Evolutionary conservation across 176 grass and related monocot genomes (phyloP), one percentile per base, ranked within the genome.

Genomic region (Ampelocalamus luodianensis): DNA sequence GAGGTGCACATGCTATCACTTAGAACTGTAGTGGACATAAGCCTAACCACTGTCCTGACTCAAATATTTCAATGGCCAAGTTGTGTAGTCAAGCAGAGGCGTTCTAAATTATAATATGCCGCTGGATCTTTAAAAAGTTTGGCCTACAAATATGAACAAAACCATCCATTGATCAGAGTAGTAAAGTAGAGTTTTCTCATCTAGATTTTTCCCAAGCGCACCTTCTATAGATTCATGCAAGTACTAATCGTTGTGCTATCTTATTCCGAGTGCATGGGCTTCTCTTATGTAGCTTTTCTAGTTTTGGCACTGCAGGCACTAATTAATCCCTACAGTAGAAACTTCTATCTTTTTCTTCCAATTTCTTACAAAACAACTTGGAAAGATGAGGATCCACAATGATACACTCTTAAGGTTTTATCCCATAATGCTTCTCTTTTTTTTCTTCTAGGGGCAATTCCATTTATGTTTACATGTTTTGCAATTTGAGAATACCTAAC

Each of bases 191-290:
- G 10, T 4, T 49, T 78, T 59, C 24, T 81, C 32, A 54, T 64
- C 58, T 90, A 78, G 88, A 86, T 82, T 77, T 81, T 90, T 40
- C 23, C 40, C 39, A 49, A 42, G 60, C 83, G 87, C 86, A 92
- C 74, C 68, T 92, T 92, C 83, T 83, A 37, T 86, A 83, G 79
- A 79, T 83, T 82, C 83, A 91, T 68, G 76, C 69, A 76, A 53
- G 1, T 44, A 65, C 67, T 64, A 72, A 50, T 8, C 65, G 24
- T 0, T 66, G 56, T 76, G 14, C 20, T 81, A 81, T 81, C 53
- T 82, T 71, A 64, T 48, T 86, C 65, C 55, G 46, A 39, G 53
- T 72, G 68, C 68, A 58, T 48, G 67, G 26, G 83, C 56, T 82
- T 86, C 71, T 46, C 65, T 86, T 76, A 29, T 87, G 73, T 84